Conservation (phyloP, 2,329 filamentous ascomycete species). For the Penicillium sp. region DNA sequence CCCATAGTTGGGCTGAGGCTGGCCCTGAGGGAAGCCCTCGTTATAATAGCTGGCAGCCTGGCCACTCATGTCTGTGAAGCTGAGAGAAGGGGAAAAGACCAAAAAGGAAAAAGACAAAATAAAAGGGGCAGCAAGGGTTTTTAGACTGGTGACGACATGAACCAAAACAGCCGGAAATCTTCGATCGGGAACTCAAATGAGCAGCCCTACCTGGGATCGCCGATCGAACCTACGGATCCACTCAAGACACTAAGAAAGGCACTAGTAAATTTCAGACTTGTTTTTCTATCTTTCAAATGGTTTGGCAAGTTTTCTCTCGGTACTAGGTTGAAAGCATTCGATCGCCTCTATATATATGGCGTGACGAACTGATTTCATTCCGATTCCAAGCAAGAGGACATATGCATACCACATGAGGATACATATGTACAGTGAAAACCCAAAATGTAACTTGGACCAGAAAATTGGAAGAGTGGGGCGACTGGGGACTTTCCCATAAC, state of each 20-base stretch:
- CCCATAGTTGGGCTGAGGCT: constrained; percentile 14
- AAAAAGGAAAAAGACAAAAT: not conserved
- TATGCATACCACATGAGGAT: too few species aligned
- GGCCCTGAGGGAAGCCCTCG: constrained; percentile 22
- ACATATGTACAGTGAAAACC: too few species aligned
- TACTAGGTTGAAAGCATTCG: too few species aligned
- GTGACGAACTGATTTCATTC: too few species aligned
- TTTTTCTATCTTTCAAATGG: too few species aligned
- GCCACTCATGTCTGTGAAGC: constrained; percentile 30
- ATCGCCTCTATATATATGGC: too few species aligned
- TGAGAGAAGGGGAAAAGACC: not conserved
- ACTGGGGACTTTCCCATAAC: too few species aligned
- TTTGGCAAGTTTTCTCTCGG: too few species aligned
- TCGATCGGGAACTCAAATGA: not conserved
- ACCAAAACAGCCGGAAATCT: not conserved
- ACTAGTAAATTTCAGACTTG: not conserved
- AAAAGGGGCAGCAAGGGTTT: not conserved
- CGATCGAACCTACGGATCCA: not conserved
- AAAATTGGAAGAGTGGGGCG: too few species aligned
- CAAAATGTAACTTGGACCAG: too few species aligned
- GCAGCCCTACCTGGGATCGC: not conserved
- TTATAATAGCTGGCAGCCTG: constrained; percentile 37
- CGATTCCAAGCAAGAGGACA: too few species aligned
- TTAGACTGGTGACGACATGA: not conserved
- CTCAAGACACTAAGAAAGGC: not conserved